Evolutionary conservation across 2,329 filamentous ascomycete genomes (phyloP).

Genomic region (Venturia nashicola): DNA sequence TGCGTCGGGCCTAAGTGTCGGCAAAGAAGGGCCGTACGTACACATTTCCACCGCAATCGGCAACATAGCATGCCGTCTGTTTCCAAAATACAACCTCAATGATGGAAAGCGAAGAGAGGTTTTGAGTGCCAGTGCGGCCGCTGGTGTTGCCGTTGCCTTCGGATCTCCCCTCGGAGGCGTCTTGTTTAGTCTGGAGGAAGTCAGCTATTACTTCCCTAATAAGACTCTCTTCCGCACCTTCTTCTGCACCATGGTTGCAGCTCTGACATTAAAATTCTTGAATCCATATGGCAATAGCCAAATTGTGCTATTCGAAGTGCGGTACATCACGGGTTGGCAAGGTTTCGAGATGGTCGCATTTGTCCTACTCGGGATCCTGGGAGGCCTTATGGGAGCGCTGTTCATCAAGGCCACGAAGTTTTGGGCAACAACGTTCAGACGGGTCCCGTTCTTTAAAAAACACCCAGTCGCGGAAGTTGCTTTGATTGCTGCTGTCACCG

Average conservation of each 20-base stretch:
- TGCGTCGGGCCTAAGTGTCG: conserved; percentile 81
- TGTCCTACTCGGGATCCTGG: conserved; percentile 72
- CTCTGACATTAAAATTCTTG: conserved; percentile 82
- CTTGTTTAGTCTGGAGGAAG: conserved; percentile 87
- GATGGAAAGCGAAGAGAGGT: conserved; percentile 91
- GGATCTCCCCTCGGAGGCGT: conserved; percentile 84
- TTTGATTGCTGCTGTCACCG: conserved; percentile 75
- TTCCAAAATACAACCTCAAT: conserved; percentile 85
- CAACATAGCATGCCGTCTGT: conserved; percentile 90
- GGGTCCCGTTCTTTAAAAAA: conserved; percentile 65
- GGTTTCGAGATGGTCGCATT: conserved; percentile 84
- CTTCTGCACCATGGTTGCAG: conserved; percentile 89
- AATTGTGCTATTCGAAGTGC: conserved; percentile 91
- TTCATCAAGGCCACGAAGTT: conserved; percentile 92
- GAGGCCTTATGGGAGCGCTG: conserved; percentile 72
- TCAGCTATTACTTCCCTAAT: conserved; percentile 92
- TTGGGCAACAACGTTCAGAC: conserved; percentile 84
- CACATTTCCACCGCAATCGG: conserved; percentile 93
- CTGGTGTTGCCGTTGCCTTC: conserved; percentile 88
- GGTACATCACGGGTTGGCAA: conserved; percentile 83
- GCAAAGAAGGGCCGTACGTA: conserved; percentile 94
- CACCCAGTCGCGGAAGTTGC: conserved; percentile 80
- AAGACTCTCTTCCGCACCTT: conserved; percentile 97
- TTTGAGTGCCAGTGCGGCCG: conserved; percentile 82
- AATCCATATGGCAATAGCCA: conserved; percentile 95